Conservation (phyloP, 495 filamentous ascomycete genomes). For the Geopyxis carbonaria region DNA sequence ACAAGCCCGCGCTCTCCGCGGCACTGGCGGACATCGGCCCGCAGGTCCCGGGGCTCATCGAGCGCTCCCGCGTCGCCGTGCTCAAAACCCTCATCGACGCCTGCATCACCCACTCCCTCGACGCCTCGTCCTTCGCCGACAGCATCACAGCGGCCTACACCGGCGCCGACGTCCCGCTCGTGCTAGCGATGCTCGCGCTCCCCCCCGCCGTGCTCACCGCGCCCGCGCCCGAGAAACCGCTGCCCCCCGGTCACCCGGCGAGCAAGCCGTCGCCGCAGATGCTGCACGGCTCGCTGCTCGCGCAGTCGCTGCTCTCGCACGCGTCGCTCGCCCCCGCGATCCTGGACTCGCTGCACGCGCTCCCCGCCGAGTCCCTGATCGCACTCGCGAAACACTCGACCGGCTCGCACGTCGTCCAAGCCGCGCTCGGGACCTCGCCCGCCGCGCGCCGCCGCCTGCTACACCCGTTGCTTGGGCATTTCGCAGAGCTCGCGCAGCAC, state of each 20-base stretch:
- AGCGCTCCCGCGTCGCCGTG: conserved; percentile 56
- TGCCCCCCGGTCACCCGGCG: background rate
- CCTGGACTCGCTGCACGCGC: conserved; percentile 27
- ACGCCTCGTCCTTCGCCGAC: conserved; percentile 24
- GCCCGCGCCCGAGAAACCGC: background rate
- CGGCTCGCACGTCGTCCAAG: conserved; percentile 55
- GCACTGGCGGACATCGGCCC: conserved; percentile 51
- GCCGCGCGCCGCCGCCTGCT: conserved; percentile 37
- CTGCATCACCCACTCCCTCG: conserved; percentile 47
- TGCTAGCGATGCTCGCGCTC: conserved; percentile 23
- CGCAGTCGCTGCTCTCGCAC: conserved; percentile 42
- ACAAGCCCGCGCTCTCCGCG: conserved; percentile 61
- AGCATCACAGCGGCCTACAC: conserved; percentile 14
- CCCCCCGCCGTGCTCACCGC: conserved; percentile 12
- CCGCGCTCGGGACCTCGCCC: conserved; percentile 31
- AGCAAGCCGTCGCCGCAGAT: conserved; percentile 15
- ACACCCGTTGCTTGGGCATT: conserved; percentile 39
- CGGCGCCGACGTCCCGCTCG: conserved; percentile 11
- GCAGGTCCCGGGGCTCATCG: conserved; percentile 49
- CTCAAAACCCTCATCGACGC: conserved; percentile 69
- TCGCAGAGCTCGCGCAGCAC: conserved; percentile 49
- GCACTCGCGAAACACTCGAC: conserved; percentile 40
- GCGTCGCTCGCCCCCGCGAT: conserved; percentile 26
- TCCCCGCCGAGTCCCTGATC: conserved; percentile 29
- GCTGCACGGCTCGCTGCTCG: conserved; percentile 46